Evolutionary conservation across 140 eudicot species (phyloP), one percentile per base, ranked within the genome.

Genomic region (Ambrosia hybrid): DNA sequence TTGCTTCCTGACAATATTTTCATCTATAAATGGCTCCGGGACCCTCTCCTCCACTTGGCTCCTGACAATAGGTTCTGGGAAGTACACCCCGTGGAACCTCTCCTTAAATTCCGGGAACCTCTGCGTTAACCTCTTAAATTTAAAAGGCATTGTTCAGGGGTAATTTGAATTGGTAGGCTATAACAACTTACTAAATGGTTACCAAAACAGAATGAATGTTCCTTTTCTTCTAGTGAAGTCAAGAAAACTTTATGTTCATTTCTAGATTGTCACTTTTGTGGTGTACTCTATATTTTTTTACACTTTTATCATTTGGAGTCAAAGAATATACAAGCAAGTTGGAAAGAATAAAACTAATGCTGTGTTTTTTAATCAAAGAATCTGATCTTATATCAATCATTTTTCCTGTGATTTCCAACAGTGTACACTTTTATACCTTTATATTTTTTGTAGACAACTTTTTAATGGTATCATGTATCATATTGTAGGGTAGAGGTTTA

Each of bases 211-310:
- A 46, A 46, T 46, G 1, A 6, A 46, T 9, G 34, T 30, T 46
- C 79, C 84, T 76, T 79, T 83, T 78, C 87, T 83, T 83, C 87
- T 12, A 58, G 5, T 70, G 70, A 73, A 48, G 75, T 71, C 73
- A 65, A 79, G n/a, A 68, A 49, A 65, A 57, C 64, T 17, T 37
- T 38, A 12, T 59, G 82, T 71, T 70, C 66, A 72, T 49, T 11
- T 46, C 67, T 70, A 71, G 77, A 71, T 71, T 51, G 67, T 61
- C 59, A 14, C 82, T 80, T 80, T 80, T 74, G 80, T 80, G 49
- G 73, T 70, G 39, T 51, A 79, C 81, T 77, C 72, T 17, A 58
- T 17, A 58, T 67, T 17, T 48, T 76, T 80, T 80, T 75, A 46
- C 52, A 48, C 52, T 48, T 48, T 48, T 48, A 37, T 48, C 56